These are phyloP conservation scores for Plasmodium inui DNA, from an alignment of 169 alveolate species.

Conservation along the genomic window DNA sequence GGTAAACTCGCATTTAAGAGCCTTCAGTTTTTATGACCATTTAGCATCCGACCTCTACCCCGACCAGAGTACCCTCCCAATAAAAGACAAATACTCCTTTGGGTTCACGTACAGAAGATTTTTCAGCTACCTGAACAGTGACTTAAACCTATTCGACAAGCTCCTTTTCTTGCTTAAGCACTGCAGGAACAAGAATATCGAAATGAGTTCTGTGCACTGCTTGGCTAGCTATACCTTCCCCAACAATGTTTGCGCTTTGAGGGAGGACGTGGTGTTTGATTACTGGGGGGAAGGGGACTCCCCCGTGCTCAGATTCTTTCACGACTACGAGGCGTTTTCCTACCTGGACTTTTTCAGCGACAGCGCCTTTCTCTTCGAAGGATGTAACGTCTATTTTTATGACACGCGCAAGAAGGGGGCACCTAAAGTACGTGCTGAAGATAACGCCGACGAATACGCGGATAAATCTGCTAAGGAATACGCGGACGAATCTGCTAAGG, in stretches of 20 bases:
- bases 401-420: background rate
- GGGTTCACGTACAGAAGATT: conserved; percentile 54
- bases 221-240: conserved; percentile 68
- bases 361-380: conserved; percentile 22
- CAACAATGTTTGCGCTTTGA: conserved; percentile 14
- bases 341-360: conserved; percentile 29
- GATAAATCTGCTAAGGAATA: background rate
- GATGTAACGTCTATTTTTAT: conserved; percentile 42
- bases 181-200: conserved; percentile 26
- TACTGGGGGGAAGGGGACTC: background rate
- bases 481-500: background rate
- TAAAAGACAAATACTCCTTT: conserved; percentile 29
- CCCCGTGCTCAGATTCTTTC: background rate
- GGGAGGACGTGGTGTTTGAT: conserved; percentile 29
- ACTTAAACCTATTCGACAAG: conserved; percentile 37
- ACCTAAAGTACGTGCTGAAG: background rate
- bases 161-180: conserved; percentile 2
- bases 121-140: conserved; percentile 44
- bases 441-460: background rate
- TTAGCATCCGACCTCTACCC: background rate
- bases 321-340: conserved; percentile 39
- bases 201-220: conserved; percentile 39
- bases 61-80: background rate
- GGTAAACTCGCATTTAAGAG: conserved; percentile 20
- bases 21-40: background rate